Conservation (phyloP, 345 rosid genomes). For the Hevea brasiliensis region DNA sequence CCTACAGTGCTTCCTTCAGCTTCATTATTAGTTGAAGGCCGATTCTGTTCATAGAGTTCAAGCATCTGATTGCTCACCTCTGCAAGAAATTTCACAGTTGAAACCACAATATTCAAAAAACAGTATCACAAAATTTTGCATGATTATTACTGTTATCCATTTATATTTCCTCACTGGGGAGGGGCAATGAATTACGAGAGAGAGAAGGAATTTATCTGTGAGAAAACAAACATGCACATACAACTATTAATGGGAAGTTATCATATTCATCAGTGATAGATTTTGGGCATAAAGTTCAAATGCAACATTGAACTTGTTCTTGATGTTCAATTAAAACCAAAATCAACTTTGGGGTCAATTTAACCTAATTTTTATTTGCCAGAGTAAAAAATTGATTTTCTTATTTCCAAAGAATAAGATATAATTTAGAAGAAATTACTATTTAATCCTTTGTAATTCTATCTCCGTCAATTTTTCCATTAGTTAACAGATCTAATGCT, state of each 20-base stretch:
- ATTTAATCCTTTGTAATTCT: too few relatives aligned
- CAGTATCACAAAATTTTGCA: neutral
- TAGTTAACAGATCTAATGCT: too few relatives aligned
- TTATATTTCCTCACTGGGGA: neutral
- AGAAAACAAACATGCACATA: neutral
- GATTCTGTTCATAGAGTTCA: conserved; percentile 33
- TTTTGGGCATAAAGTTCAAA: too few relatives aligned
- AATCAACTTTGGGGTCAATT: too few relatives aligned
- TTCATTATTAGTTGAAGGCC: conserved; percentile 20
- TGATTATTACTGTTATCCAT: neutral
- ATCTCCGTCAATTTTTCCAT: too few relatives aligned
- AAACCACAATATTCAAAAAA: neutral
- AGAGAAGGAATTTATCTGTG: neutral
- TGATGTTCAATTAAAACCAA: too few relatives aligned
- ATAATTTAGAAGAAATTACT: too few relatives aligned
- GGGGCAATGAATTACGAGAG: neutral
- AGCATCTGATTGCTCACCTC: conserved; percentile 38
- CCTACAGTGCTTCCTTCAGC: conserved; percentile 26
- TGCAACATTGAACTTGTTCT: too few relatives aligned
- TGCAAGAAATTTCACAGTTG: conserved; percentile 11
- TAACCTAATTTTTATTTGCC: too few relatives aligned
- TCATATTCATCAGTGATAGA: neutral
- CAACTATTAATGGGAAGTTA: neutral
- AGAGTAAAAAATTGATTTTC: too few relatives aligned
- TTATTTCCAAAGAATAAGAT: too few relatives aligned